These are phyloP conservation scores for Delitschia confertaspora DNA, from an alignment of 495 filamentous ascomycete species.

Conservation along the genomic window DNA sequence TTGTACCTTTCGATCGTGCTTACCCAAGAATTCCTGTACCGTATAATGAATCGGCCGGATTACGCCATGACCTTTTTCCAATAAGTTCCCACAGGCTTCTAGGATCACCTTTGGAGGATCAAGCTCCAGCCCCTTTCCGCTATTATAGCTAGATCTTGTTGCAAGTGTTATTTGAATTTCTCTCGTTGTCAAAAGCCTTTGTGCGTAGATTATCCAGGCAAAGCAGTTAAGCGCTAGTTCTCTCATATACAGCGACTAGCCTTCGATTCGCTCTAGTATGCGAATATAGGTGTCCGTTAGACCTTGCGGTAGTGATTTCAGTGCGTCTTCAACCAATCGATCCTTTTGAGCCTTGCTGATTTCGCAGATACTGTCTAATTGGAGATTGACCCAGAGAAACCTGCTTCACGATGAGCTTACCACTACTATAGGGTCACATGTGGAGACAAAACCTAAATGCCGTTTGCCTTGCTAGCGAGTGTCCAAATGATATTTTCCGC, in stretches of 20 bases:
- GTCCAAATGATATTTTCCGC: neutral
- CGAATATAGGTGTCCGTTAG: slow-evolving; percentile 1
- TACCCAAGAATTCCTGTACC: slow-evolving; percentile 2
- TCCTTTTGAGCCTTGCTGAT: slow-evolving; percentile 5
- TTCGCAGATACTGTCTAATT: neutral
- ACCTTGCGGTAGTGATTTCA: neutral
- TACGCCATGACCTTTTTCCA: neutral
- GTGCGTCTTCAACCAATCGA: slow-evolving; percentile 1
- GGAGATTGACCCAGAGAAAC: slow-evolving; percentile 1
- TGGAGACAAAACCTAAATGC: neutral
- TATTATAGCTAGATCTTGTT: neutral
- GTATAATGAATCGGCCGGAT: slow-evolving; percentile 3
- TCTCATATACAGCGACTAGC: slow-evolving; percentile 1
- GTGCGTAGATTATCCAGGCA: slow-evolving; percentile 2
- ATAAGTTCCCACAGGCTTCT: slow-evolving; percentile 3
- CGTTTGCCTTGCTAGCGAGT: neutral
- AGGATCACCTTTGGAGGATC: neutral
- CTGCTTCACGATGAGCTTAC: neutral
- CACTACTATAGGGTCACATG: neutral
- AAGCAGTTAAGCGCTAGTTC: slow-evolving; percentile 4
- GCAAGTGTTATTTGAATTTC: neutral
- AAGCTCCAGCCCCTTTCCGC: neutral
- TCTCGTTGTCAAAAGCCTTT: neutral
- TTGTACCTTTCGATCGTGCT: neutral
- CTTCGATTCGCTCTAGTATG: slow-evolving; percentile 3